Base-by-base conservation (phyloP, 2,329 filamentous ascomycete genomes). In the Fusarium haematococcum region DNA sequence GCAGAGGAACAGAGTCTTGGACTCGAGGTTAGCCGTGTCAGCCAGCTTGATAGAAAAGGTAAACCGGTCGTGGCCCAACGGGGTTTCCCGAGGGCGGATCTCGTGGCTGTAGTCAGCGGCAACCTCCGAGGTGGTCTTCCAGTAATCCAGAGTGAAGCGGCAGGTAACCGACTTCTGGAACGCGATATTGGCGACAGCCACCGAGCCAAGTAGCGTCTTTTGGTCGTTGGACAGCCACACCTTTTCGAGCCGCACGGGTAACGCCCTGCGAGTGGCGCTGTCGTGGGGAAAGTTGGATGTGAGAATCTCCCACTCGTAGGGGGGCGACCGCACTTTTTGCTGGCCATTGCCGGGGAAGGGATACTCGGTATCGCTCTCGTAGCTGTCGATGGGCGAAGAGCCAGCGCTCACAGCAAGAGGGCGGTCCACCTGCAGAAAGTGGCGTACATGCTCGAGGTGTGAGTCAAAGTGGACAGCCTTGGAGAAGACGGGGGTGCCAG, bases 401-500 rank as follows among this genome's bases (percentile, higher is more conserved):
- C 95, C 93, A 62, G 95, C 95, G 82, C 96, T 98, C 81, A 99
- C 97, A 59, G 97, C 97, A n/a, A 97, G 91, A 2, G 97, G 97
- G 66, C 94, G 91, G 80, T 99, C 97, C 8, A 98, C 92, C 81
- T 98, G 95, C 25, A 98, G 87, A 83, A 99, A 99, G 81, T 98
- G 97, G 35, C 97, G 91, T 43, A 98, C 96, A 78, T 98, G 96
- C 84, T 98, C 97, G 43, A 98, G 91, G 80, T 98, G 94, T 30
- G 96, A 94, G 84, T 98, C 97, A 81, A 99, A 99, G 84, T 99
- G 97, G n/a, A 99, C 97, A 14, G 94, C 95, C 83, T 99, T 99
- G 76, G 93, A 93, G 81, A 96, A 98, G 10, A 96, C 97, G 0
- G 97, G 97, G 0, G 97, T 99, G 64, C 97, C 97, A 10, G 97